Conservation (phyloP, 2,329 filamentous ascomycete genomes). For the Aspergillus fumigatus region DNA sequence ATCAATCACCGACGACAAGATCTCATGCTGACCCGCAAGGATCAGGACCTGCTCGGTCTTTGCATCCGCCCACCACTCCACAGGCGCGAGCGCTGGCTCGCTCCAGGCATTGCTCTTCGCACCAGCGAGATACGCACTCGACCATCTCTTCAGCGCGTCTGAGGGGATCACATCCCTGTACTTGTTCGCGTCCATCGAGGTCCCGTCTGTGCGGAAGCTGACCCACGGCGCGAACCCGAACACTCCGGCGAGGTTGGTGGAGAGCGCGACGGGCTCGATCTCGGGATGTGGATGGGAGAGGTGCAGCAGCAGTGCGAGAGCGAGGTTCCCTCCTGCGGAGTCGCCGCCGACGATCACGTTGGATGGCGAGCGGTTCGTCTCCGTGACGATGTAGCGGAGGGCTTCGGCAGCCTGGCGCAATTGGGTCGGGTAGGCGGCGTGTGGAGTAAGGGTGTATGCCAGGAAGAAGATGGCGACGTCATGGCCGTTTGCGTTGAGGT, state of each 20-base stretch:
- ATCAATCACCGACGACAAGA: slow-evolving; percentile 41
- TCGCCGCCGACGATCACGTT: slow-evolving; percentile 37
- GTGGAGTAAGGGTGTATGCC: slow-evolving; percentile 50
- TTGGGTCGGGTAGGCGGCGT: slow-evolving; percentile 36
- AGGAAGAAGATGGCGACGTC: slow-evolving; percentile 48
- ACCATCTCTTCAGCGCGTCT: slow-evolving; percentile 39
- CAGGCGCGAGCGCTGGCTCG: slow-evolving; percentile 45
- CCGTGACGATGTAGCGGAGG: slow-evolving; percentile 35
- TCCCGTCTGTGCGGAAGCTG: slow-evolving; percentile 41
- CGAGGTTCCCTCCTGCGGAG: slow-evolving; percentile 39
- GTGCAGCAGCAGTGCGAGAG: slow-evolving; percentile 29
- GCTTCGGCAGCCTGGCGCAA: slow-evolving; percentile 35
- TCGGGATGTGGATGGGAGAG: slow-evolving; percentile 51
- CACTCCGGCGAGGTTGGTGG: slow-evolving; percentile 40
- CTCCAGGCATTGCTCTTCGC: slow-evolving; percentile 45
- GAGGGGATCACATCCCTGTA: slow-evolving; percentile 47
- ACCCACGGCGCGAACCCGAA: slow-evolving; percentile 56
- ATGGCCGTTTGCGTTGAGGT: slow-evolving; percentile 37
- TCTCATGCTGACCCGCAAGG: slow-evolving; percentile 50
- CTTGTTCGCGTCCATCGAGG: slow-evolving; percentile 41
- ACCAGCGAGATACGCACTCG: slow-evolving; percentile 42
- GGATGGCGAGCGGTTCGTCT: slow-evolving; percentile 26
- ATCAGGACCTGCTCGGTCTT: slow-evolving; percentile 48
- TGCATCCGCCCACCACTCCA: slow-evolving; percentile 50
- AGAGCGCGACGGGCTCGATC: slow-evolving; percentile 36